phyloP scores from a whole-genome alignment of 78 protist genomes.

The slime mould (Dictyostelium discoideum) region dicty_2.7 NC_007089.4:3011501-3012000 shows the following conservation, averaged over 20 bases:
- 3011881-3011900: conserved; percentile 76
- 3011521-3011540: conserved; percentile 66
- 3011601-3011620: conserved; percentile 90
- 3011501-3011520: conserved; percentile 37
- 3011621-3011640: conserved; percentile 84
- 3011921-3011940: conserved; percentile 90
- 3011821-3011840: conserved; percentile 86
- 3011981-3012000: conserved; percentile 83
- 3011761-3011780: conserved; percentile 57
- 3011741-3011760: conserved; percentile 73
- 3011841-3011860: conserved; percentile 49
- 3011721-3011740: conserved; percentile 93
- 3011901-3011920: conserved; percentile 90
- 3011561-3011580: conserved; percentile 97
- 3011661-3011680: conserved; percentile 90
- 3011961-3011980: conserved; percentile 93
- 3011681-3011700: conserved; percentile 46
- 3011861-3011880: conserved; percentile 85
- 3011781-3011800: conserved; percentile 71
- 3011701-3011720: conserved; percentile 78
- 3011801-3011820: conserved; percentile 62
- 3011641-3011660: conserved; percentile 82
- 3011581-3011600: conserved; percentile 90
- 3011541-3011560: conserved; percentile 93
- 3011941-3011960: conserved; percentile 57